Base-by-base conservation (phyloP, 305 asterid species). In the Ilex paraguariensis region DNA sequence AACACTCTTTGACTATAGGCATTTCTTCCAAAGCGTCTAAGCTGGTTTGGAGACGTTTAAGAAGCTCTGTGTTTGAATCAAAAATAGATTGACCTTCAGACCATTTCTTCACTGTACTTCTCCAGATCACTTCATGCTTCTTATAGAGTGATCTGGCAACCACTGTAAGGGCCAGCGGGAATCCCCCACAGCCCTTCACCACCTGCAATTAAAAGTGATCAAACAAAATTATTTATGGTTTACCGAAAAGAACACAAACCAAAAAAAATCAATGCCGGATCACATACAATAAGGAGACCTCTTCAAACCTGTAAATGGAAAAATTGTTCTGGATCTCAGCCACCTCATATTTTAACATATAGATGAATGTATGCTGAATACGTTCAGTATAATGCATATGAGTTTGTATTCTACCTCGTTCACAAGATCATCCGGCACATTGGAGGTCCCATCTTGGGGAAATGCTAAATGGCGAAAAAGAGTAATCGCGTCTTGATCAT, bases 141-240 rank as follows among this genome's bases (percentile, higher is more conserved):
- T 66, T 53, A 45, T 52, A 60, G 45, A 75, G 68, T 40, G 76
- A 70, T 50, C 66, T 42, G 30, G 73, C 80, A 11, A 75, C 66
- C 28, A 70, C 80, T 60, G 42, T 70, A 55, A 75, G 76, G 44
- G 80, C 80, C 60, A 75, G 39, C 2, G 80, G 80, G 31, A 66
- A 70, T 54, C 80, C 75, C 1, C 70, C 66, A 53, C 80, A 75
- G 10, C 64, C 44, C 56, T 58, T 75, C 59, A 75, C 70, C 57
- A 63, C 71, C 80, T 75, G 66, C 51, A 54, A 61, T 56, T 15
- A 31, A 12, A 39, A 15, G 17, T 32, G 31, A 10, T 6, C 31
- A 8, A 15, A 54, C 32, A 17, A 64, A 36, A 54, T 44, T 11
- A 28, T 7, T 32, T 64, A 28, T 6, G 13, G 15, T 52, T 4